A percentile compares a stretch with the other conserved stretches of the same genome.
These are phyloP conservation scores for Termitomyces sp. DNA, from an alignment of 768 basidiomycete species.

Conservation along the genomic window DNA sequence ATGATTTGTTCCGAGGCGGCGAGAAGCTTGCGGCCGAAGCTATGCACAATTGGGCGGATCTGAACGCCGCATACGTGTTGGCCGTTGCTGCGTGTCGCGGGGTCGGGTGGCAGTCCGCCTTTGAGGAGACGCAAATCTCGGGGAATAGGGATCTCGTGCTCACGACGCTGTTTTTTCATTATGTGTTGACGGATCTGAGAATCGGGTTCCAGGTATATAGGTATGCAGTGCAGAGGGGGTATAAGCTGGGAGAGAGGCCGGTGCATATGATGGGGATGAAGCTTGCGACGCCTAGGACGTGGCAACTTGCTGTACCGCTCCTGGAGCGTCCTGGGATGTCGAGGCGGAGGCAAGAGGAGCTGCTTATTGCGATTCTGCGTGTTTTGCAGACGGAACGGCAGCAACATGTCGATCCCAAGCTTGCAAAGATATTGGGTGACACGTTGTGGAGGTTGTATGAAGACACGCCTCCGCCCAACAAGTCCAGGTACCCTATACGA, in stretches of 20 bases:
- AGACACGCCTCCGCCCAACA: constrained; percentile 21
- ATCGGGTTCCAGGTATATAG: constrained; percentile 28
- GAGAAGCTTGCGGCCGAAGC: constrained; percentile 11
- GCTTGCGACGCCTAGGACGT: constrained; percentile 23
- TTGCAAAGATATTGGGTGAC: constrained; percentile 29
- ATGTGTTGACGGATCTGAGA: constrained; percentile 22
- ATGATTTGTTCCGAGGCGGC: constrained; percentile 21
- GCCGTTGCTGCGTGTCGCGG: constrained; percentile 24
- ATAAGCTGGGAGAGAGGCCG: constrained; percentile 17
- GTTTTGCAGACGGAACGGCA: constrained; percentile 29
- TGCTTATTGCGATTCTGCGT: constrained; percentile 34
- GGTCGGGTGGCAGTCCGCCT: constrained; percentile 22
- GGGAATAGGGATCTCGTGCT: constrained; percentile 24
- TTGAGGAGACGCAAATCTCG: constrained; percentile 18
- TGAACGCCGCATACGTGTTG: constrained; percentile 30
- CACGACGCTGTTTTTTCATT: constrained; percentile 14
- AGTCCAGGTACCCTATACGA: constrained; percentile 40
- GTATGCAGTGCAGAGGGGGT: constrained; percentile 19
- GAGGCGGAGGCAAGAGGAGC: constrained; percentile 23
- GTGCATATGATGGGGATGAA: constrained; percentile 25
- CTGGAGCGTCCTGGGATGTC: constrained; percentile 27
- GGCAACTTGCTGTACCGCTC: constrained; percentile 27
- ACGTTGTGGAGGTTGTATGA: constrained; percentile 31
- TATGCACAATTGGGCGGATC: constrained; percentile 14
- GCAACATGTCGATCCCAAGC: constrained; percentile 20